Evolutionary conservation across 73 alveolate species (phyloP).

Genomic region (Urostyla sp.): DNA sequence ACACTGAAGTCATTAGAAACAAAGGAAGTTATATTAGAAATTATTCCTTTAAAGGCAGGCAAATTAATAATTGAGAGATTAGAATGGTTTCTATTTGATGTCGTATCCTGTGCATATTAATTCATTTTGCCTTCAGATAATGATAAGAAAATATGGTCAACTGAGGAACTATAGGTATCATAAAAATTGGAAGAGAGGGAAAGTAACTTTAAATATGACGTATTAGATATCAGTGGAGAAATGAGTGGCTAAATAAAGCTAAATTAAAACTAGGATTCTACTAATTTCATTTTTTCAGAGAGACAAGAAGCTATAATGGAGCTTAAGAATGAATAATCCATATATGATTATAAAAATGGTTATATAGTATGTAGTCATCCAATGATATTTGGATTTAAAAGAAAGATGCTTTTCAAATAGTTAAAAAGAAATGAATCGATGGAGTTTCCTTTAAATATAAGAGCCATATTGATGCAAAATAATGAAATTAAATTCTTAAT

Average conservation of each 20-base stretch:
- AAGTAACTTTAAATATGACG: conserved; percentile 44
- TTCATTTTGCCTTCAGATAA: not conserved
- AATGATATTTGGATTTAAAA: conserved; percentile 54
- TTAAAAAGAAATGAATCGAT: conserved; percentile 22
- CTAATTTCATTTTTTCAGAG: conserved; percentile 50
- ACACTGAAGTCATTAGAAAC: conserved; percentile 30
- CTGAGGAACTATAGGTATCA: conserved; percentile 25
- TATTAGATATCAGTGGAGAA: conserved; percentile 33
- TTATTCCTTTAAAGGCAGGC: conserved; percentile 58
- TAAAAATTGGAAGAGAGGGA: conserved; percentile 54
- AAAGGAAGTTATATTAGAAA: conserved; percentile 53
- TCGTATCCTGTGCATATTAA: conserved; percentile 54
- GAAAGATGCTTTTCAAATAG: conserved; percentile 22
- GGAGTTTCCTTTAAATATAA: conserved; percentile 21
- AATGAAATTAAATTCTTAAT: conserved; percentile 49
- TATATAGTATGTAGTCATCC: conserved; percentile 59
- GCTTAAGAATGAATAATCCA: conserved; percentile 10
- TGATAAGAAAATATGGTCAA: conserved; percentile 7
- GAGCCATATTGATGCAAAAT: conserved; percentile 40
- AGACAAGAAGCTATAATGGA: not conserved
- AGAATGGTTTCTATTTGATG: conserved; percentile 64
- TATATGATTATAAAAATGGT: conserved; percentile 37
- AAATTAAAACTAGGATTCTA: conserved; percentile 11
- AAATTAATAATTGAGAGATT: conserved; percentile 60
- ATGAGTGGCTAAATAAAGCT: not conserved